Evolutionary conservation across 225 moss, liverwort and hornwort genomes (phyloP).

Genomic region (Sphagnum contortum): DNA sequence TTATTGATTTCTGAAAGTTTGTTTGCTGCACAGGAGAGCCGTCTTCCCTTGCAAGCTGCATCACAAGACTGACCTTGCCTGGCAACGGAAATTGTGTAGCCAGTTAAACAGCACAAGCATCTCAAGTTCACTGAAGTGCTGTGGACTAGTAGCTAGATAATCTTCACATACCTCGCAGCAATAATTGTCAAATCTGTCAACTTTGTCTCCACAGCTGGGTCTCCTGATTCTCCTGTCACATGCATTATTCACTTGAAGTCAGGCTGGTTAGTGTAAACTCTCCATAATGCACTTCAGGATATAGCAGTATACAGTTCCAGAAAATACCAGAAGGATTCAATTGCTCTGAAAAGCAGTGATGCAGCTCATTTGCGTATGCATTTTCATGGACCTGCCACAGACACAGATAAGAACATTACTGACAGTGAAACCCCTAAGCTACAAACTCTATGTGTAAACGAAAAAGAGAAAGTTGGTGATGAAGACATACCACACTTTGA

Average conservation of each 20-base stretch:
- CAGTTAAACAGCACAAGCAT: not conserved
- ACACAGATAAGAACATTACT: slow-evolving; percentile 10
- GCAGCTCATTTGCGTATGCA: slow-evolving; percentile 58
- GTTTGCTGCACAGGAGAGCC: slow-evolving; percentile 40
- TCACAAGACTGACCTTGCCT: slow-evolving; percentile 73
- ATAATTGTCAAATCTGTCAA: slow-evolving; percentile 45
- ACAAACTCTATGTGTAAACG: too few species aligned
- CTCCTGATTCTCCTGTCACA: slow-evolving; percentile 27
- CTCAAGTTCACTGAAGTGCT: too few species aligned
- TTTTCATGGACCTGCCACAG: slow-evolving; percentile 66
- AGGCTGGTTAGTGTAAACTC: too few species aligned
- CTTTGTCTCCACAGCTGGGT: slow-evolving; percentile 25
- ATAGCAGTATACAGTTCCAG: too few species aligned
- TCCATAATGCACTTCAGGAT: too few species aligned
- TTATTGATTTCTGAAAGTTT: slow-evolving; percentile 51
- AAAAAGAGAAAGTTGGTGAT: too few species aligned
- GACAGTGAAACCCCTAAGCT: not conserved
- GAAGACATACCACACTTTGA: slow-evolving; percentile 61
- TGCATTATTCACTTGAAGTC: too few species aligned
- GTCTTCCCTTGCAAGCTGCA: slow-evolving; percentile 38
- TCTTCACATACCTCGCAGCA: slow-evolving; percentile 42
- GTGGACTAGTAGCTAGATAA: too few species aligned
- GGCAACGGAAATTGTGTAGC: slow-evolving; percentile 7
- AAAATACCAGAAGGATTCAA: slow-evolving; percentile 34
- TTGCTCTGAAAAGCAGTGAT: slow-evolving; percentile 61